Evolutionary conservation across 1,284 basidiomycete genomes (phyloP).

Genomic region (Prillingera fragicola): DNA sequence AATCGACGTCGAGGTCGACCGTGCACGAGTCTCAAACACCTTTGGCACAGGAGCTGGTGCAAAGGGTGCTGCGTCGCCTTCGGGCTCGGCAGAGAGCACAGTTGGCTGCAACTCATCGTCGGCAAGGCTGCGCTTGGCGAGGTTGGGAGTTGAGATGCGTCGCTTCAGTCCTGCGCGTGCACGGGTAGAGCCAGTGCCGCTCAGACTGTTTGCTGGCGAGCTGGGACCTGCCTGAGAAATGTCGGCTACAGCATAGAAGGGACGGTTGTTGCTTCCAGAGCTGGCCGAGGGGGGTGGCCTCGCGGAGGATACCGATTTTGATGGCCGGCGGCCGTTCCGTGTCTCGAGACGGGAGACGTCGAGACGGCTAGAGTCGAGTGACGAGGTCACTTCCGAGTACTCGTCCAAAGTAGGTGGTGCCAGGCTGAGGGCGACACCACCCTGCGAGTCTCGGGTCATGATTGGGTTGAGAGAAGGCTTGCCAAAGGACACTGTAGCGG

Average conservation of each 20-base stretch:
- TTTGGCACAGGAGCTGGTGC: slow-evolving; percentile 7
- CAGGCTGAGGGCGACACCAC: slow-evolving; percentile 4
- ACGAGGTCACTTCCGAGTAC: not conserved
- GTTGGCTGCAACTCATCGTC: too few relatives aligned
- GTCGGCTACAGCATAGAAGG: too few relatives aligned
- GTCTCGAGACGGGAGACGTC: slow-evolving; percentile 4
- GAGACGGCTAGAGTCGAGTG: slow-evolving; percentile 1
- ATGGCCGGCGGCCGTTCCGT: slow-evolving; percentile 14
- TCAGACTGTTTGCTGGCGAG: not conserved
- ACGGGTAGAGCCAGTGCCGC: not conserved
- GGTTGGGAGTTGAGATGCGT: slow-evolving; percentile 36
- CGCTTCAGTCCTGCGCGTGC: slow-evolving; percentile 31
- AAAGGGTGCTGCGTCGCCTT: not conserved
- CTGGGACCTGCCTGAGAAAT: not conserved
- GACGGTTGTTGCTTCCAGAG: not conserved
- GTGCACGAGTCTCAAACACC: slow-evolving; percentile 30
- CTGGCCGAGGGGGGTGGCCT: slow-evolving; percentile 19
- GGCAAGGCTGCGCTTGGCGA: slow-evolving; percentile 12
- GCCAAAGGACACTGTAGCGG: slow-evolving; percentile 32
- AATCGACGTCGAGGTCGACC: slow-evolving; percentile 42
- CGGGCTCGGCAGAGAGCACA: slow-evolving; percentile 20
- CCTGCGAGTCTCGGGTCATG: slow-evolving; percentile 1
- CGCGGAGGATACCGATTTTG: slow-evolving; percentile 23
- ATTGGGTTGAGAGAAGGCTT: slow-evolving; percentile 20
- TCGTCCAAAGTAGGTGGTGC: slow-evolving; percentile 6